Evolutionary conservation across 225 moss, liverwort and hornwort species (phyloP).

Genomic region (Sphagnum contortum): DNA sequence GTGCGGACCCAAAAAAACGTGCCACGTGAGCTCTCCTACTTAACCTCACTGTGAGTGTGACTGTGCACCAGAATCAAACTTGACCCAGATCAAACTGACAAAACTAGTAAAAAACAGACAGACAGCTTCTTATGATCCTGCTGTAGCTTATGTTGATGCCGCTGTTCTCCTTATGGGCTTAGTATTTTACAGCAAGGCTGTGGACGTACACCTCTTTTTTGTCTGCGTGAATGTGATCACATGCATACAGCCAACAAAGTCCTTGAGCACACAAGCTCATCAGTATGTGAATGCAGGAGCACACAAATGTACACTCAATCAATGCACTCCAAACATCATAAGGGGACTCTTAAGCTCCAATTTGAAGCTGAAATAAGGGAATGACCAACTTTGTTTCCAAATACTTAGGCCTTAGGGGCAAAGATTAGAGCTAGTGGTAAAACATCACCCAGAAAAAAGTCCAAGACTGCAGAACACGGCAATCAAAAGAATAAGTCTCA

Average conservation of each 20-base stretch:
- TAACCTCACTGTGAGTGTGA: constrained; percentile 20
- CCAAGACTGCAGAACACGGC: no score
- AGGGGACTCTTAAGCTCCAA: no score
- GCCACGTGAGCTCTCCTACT: constrained; percentile 37
- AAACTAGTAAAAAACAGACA: not conserved
- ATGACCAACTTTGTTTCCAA: no score
- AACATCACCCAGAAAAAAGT: no score
- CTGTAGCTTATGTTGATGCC: not conserved
- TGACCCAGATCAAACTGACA: not conserved
- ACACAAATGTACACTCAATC: no score
- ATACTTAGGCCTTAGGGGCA: no score
- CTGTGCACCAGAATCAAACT: constrained; percentile 3
- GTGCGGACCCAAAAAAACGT: constrained; percentile 62
- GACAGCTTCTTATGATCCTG: not conserved
- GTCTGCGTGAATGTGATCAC: not conserved
- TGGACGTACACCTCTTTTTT: no score
- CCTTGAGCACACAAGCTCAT: not conserved
- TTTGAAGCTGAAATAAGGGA: no score
- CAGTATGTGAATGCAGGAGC: not conserved
- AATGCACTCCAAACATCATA: no score
- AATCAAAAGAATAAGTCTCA: no score
- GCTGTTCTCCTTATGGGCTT: not conserved
- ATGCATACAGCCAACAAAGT: not conserved
- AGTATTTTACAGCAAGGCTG: no score
- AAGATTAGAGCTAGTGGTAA: no score